Evolutionary conservation across 352 stramenopile genomes (phyloP).

Genomic region (Phytophthora crassamura): DNA sequence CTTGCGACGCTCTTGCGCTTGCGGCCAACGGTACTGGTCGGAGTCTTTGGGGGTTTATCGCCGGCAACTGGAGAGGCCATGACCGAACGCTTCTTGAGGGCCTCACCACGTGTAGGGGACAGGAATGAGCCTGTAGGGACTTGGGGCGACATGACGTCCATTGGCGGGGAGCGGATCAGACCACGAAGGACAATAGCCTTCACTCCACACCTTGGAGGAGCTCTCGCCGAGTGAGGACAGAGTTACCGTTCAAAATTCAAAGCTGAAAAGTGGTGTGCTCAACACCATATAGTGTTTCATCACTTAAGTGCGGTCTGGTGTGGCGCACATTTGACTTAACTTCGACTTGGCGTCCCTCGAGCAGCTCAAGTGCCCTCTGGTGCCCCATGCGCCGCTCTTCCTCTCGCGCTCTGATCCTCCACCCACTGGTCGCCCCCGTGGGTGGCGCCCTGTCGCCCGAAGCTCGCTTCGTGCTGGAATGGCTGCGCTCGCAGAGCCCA

Average conservation of each 20-base stretch:
- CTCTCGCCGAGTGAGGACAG: background rate
- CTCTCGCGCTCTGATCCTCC: slow-evolving; percentile 66
- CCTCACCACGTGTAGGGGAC: slow-evolving; percentile 18
- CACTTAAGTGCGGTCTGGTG: background rate
- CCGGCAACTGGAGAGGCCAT: slow-evolving; percentile 2
- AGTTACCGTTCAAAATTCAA: slow-evolving; percentile 19
- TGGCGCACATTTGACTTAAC: background rate
- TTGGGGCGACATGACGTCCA: slow-evolving; percentile 30
- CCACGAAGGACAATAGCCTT: slow-evolving; percentile 4
- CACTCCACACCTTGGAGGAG: background rate
- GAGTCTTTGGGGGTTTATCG: slow-evolving; percentile 7
- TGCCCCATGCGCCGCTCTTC: slow-evolving; percentile 20
- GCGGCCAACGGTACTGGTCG: slow-evolving; percentile 26
- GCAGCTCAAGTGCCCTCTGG: background rate
- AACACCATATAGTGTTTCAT: background rate
- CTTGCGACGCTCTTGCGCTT: slow-evolving; percentile 62
- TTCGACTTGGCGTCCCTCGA: slow-evolving; percentile 19
- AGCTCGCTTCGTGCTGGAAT: slow-evolving; percentile 44
- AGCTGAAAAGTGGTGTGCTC: background rate
- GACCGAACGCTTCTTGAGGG: slow-evolving; percentile 11
- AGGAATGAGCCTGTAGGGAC: slow-evolving; percentile 19
- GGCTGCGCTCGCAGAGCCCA: slow-evolving; percentile 41
- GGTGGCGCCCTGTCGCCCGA: slow-evolving; percentile 37
- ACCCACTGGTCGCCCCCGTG: slow-evolving; percentile 62
- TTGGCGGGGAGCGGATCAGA: slow-evolving; percentile 13